Evolutionary conservation across 441 rosid genomes (phyloP).

Genomic region (Isatis lusitanica): DNA sequence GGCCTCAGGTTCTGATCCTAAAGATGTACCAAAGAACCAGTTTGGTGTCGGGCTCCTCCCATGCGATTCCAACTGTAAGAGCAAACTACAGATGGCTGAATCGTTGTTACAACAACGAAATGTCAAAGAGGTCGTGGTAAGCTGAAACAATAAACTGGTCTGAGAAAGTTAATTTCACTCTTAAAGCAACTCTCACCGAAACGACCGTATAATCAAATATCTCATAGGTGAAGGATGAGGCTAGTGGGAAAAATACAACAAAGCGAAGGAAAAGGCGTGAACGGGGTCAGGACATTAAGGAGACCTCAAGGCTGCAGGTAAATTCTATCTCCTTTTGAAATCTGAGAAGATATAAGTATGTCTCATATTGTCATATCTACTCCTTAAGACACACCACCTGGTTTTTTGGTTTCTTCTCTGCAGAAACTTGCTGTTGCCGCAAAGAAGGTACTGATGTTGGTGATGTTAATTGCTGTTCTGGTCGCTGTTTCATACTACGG

Average conservation of each 20-base stretch:
- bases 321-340: neutral
- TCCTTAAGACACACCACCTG: neutral
- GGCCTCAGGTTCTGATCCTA: slow-evolving; percentile 53
- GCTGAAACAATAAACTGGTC: slow-evolving; percentile 1
- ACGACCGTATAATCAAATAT: neutral
- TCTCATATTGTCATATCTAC: neutral
- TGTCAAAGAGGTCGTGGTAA: slow-evolving; percentile 65
- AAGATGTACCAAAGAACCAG: slow-evolving; percentile 62
- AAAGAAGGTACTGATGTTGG: slow-evolving; percentile 49
- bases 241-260: slow-evolving; percentile 44
- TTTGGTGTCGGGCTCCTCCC: slow-evolving; percentile 80
- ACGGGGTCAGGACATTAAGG: slow-evolving; percentile 48
- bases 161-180: neutral
- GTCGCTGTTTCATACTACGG: slow-evolving; percentile 54
- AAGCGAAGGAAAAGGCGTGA: slow-evolving; percentile 72
- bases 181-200: neutral
- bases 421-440: slow-evolving; percentile 54
- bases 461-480: slow-evolving; percentile 39
- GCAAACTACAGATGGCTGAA: slow-evolving; percentile 53
- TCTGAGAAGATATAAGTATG: neutral
- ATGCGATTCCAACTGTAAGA: slow-evolving; percentile 74
- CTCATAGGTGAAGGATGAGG: slow-evolving; percentile 60
- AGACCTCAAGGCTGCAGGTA: slow-evolving; percentile 63
- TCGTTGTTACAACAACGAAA: slow-evolving; percentile 67
- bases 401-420: slow-evolving; percentile 19